Evolutionary conservation across 169 alveolate genomes (phyloP).

Genomic region (Theileria equi): DNA sequence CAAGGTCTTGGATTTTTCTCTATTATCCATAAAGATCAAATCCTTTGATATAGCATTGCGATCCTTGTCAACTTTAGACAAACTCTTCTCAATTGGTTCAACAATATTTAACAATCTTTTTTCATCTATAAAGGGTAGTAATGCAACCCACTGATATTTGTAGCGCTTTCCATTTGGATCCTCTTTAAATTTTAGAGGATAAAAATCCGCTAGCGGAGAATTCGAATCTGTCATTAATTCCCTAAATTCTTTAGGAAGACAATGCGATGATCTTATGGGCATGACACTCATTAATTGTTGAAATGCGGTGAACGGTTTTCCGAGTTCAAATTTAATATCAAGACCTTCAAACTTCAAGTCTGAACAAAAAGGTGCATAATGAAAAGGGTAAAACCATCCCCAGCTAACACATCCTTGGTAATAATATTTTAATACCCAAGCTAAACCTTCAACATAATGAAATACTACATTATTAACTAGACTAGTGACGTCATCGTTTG

Average conservation of each 20-base stretch:
- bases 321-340: slow-evolving; percentile 66
- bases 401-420: slow-evolving; percentile 94
- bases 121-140: slow-evolving; percentile 85
- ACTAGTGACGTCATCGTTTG: slow-evolving; percentile 8
- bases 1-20: background rate
- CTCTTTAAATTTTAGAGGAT: slow-evolving; percentile 76
- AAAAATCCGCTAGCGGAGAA: slow-evolving; percentile 75
- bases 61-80: slow-evolving; percentile 63
- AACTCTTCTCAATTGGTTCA: slow-evolving; percentile 67
- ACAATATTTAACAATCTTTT: slow-evolving; percentile 65
- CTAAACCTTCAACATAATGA: slow-evolving; percentile 92
- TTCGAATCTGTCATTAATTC: slow-evolving; percentile 68
- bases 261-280: slow-evolving; percentile 93
- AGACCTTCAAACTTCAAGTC: slow-evolving; percentile 83
- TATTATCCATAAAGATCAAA: slow-evolving; percentile 10
- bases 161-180: slow-evolving; percentile 82
- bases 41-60: slow-evolving; percentile 68
- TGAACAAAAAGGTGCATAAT: slow-evolving; percentile 97
- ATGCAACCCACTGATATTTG: slow-evolving; percentile 84
- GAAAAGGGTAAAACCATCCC: slow-evolving; percentile 98
- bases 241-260: slow-evolving; percentile 85
- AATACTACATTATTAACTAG: slow-evolving; percentile 58
- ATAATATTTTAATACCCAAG: slow-evolving; percentile 91
- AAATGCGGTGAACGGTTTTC: slow-evolving; percentile 93
- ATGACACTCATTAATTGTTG: slow-evolving; percentile 94